A percentile compares a stretch with the other conserved stretches of the same genome.
phyloP scores from a whole-genome alignment of 345 rosid genomes.

The Clausena lansium region DNA sequence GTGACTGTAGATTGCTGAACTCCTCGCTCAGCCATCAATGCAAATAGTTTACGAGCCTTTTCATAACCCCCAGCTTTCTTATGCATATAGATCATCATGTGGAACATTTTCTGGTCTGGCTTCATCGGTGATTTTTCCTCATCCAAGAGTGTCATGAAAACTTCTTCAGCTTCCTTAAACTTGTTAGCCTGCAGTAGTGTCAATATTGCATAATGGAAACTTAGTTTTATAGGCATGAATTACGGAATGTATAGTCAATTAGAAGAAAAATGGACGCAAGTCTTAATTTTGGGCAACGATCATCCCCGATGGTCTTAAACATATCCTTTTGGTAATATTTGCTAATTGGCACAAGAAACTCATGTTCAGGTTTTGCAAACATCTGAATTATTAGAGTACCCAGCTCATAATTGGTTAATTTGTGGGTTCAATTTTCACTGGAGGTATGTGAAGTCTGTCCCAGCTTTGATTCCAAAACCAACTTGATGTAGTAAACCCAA shows the following conservation, averaged over 20 bases:
- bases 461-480: background rate
- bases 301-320: background rate
- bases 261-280: background rate
- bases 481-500: background rate
- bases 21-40: constrained; percentile 70
- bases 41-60: constrained; percentile 76
- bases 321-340: background rate
- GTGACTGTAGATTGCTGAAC: constrained; percentile 74
- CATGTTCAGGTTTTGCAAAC: background rate
- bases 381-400: background rate
- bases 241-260: background rate
- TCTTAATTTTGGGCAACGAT: background rate
- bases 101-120: constrained; percentile 95
- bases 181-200: constrained; percentile 57
- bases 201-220: constrained; percentile 6
- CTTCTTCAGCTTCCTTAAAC: constrained; percentile 81
- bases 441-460: background rate
- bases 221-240: constrained; percentile 7
- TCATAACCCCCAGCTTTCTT: constrained; percentile 84
- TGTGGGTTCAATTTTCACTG: background rate
- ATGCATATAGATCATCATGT: constrained; percentile 91
- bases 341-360: background rate
- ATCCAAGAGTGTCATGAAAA: constrained; percentile 74
- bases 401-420: background rate
- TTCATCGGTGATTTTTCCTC: constrained; percentile 62